Evolutionary conservation across 768 basidiomycete species (phyloP).

Genomic region (Artomyces pyxidatus): DNA sequence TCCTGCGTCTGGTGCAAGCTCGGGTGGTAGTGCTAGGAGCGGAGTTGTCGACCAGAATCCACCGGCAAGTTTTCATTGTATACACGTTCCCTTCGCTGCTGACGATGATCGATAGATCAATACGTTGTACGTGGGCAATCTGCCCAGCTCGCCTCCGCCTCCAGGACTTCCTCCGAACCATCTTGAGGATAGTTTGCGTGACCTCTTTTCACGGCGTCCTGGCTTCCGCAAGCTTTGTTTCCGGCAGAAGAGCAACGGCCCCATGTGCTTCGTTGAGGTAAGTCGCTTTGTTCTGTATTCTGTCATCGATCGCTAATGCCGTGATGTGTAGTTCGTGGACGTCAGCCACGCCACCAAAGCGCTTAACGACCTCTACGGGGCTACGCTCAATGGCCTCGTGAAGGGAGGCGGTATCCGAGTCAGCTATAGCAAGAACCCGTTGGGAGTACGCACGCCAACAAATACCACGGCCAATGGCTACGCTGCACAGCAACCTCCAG

Average conservation of each 20-base stretch:
- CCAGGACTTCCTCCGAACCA: conserved; percentile 67
- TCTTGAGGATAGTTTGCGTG: conserved; percentile 81
- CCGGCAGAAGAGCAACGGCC: conserved; percentile 93
- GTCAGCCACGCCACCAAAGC: conserved; percentile 78
- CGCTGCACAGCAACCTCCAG: conserved; percentile 19
- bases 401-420: conserved; percentile 94
- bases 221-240: conserved; percentile 93
- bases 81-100: not conserved
- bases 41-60: conserved; percentile 82
- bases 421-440: conserved; percentile 96
- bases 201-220: conserved; percentile 67
- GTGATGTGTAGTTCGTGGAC: conserved; percentile 70
- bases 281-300: not conserved
- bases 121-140: conserved; percentile 97
- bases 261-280: conserved; percentile 99
- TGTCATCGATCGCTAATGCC: not conserved
- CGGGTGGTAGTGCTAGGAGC: conserved; percentile 21
- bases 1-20: conserved; percentile 59
- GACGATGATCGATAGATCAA: conserved; percentile 54
- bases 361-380: conserved; percentile 84
- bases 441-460: conserved; percentile 84
- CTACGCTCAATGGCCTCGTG: conserved; percentile 84
- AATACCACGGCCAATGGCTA: conserved; percentile 26
- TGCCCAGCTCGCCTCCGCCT: conserved; percentile 75
- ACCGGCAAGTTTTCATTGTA: conserved; percentile 44